These are phyloP conservation scores for Phytophthora crassamura DNA, from an alignment of 352 stramenopile species.

Conservation along the genomic window DNA sequence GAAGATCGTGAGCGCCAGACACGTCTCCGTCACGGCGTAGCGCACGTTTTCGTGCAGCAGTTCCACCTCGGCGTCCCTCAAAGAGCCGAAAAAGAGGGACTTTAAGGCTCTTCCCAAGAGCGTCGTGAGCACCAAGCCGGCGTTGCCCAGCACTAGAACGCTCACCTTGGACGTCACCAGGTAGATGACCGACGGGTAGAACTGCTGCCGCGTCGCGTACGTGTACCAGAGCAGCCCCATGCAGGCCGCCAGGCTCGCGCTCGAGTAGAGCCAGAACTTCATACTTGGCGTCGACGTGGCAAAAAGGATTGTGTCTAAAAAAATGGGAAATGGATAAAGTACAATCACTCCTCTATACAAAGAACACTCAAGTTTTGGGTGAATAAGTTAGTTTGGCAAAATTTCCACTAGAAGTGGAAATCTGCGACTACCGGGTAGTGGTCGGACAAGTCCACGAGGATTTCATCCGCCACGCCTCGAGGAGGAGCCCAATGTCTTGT, in stretches of 20 bases:
- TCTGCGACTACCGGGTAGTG: constrained; percentile 72
- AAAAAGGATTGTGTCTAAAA: constrained; percentile 14
- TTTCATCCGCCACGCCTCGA: constrained; percentile 24
- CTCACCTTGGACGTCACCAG: constrained; percentile 97
- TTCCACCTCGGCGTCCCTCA: constrained; percentile 88
- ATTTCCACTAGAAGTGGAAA: constrained; percentile 49
- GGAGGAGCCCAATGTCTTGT: constrained; percentile 46
- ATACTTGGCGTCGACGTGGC: constrained; percentile 46
- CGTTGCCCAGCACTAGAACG: constrained; percentile 96
- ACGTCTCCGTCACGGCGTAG: constrained; percentile 99
- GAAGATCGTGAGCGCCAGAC: constrained; percentile 99
- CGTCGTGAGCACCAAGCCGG: constrained; percentile 91
- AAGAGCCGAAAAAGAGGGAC: constrained; percentile 85
- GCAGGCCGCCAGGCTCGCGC: constrained; percentile 84
- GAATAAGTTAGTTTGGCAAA: constrained; percentile 25
- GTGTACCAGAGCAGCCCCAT: constrained; percentile 92
- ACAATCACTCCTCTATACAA: constrained; percentile 1
- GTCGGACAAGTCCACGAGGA: constrained; percentile 68
- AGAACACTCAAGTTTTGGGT: neutral
- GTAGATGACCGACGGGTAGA: constrained; percentile 98
- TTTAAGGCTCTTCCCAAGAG: constrained; percentile 78
- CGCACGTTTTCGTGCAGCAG: constrained; percentile 96
- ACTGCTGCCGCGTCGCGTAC: constrained; percentile 94
- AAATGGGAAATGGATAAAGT: neutral
- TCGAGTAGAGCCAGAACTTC: constrained; percentile 92